Conservation (phyloP, 495 filamentous ascomycete species). For the Rostrohypoxylon terebratum region DNA sequence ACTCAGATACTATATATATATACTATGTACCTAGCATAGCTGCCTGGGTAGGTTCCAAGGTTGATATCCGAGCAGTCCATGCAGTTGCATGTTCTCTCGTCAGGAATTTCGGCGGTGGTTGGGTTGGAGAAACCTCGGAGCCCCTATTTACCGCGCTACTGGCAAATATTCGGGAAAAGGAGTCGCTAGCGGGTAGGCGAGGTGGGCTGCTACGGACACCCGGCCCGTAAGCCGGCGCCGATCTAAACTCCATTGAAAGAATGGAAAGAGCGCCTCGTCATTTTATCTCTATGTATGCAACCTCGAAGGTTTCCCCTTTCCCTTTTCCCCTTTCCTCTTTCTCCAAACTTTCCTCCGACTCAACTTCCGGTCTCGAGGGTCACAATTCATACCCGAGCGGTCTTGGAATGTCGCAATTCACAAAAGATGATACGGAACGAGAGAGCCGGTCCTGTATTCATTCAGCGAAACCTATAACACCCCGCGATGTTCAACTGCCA, state of each 20-base stretch:
- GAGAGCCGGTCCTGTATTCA: slow-evolving; percentile 20
- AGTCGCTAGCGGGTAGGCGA: slow-evolving; percentile 1
- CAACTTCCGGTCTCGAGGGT: slow-evolving; percentile 38
- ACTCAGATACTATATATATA: background rate
- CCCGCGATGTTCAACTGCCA: slow-evolving; percentile 34
- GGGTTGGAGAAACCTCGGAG: slow-evolving; percentile 38
- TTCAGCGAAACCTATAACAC: slow-evolving; percentile 15
- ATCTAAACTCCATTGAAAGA: slow-evolving; percentile 40
- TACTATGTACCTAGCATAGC: too few relatives aligned
- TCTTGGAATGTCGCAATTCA: slow-evolving; percentile 29
- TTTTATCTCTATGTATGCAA: slow-evolving; percentile 15
- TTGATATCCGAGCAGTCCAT: background rate
- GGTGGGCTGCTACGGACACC: background rate
- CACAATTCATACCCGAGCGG: slow-evolving; percentile 39
- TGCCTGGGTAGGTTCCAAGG: too few relatives aligned
- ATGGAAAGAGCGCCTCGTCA: slow-evolving; percentile 27
- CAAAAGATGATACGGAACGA: slow-evolving; percentile 31
- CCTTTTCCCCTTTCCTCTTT: too few relatives aligned
- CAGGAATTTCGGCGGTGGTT: slow-evolving; percentile 12
- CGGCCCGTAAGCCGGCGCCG: slow-evolving; percentile 41
- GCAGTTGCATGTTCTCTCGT: background rate
- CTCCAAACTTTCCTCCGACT: slow-evolving; percentile 20
- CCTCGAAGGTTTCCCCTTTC: too few relatives aligned
- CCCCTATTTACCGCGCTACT: slow-evolving; percentile 25
- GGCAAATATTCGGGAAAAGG: slow-evolving; percentile 35